Base-by-base conservation (phyloP, 140 eudicot genomes). In the Ambrosia hybrid region DNA sequence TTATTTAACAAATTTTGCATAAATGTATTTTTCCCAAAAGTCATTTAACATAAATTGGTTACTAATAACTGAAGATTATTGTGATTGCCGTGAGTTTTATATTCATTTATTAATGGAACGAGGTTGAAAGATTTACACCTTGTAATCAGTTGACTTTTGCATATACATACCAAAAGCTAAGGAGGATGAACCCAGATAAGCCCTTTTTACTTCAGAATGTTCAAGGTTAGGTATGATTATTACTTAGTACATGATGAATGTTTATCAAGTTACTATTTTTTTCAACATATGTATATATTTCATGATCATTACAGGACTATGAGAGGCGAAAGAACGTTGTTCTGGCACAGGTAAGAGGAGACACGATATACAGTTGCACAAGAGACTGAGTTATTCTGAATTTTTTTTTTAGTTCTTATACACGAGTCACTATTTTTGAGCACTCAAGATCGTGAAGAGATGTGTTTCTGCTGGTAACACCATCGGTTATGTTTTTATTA, bases 131-230 rank as follows among this genome's bases (percentile, higher is more conserved):
- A 5, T 92, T 92, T 70, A 92, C 98, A 36, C 89, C 98, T 69
- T 88, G 98, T 4, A 96, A 92, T 80, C 98, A 92, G 55, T 78
- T 92, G 79, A 89, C 96, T 83, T 92, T 92, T 72, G 96, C 88
- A 26, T 92, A 89, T 80, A 92, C 96, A 5, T 89, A 75, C 71
- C 80, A 89, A 80, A 92, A 92, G 73, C 73, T 89, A 70, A 85
- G 51, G 82, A 75, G 88, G 80, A 75, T 73, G 69, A 92, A 92
- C 81, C 95, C 87, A 1, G 80, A 80, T 70, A 85, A 59, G 72
- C 84, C 83, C 34, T 82, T 89, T 89, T 60, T 68, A 68, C 45
- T 75, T 91, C 26, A 65, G 83, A 43, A 91, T 91, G 97, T 91
- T 91, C 70, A 88, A 91, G 96, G 97, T 88, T 45, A 86, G 53